Evolutionary conservation across 352 stramenopile species (phyloP), one percentile per base, ranked within the genome.

Genomic region (Phytophthora nicotianae): DNA sequence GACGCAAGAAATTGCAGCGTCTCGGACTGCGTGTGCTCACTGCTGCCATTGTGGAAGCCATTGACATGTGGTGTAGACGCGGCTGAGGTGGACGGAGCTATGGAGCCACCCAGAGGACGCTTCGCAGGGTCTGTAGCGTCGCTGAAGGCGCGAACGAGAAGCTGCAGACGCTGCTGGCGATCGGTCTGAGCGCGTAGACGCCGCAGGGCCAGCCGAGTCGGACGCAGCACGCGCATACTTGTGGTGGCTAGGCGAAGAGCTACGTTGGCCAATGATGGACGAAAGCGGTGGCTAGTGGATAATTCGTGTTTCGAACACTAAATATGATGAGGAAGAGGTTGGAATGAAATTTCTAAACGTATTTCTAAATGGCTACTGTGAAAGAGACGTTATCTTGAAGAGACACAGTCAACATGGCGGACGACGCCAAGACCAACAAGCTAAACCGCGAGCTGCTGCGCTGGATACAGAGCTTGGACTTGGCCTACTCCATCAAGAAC

Each of bases 401-500:
- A 6, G 64, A 54, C 65, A 50, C 53, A 21, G 8, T 24, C 24
- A 46, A 19, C 21, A 59, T 66, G 48, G 19, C 24, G 3, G 35
- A 68, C 16, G 29, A 42, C 14, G n/a, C 43, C 13, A 55, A 65
- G 49, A 72, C 57, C 48, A 94, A 94, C 70, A 88, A 95, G 76
- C 71, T 93, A 43, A 91, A 95, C 56, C 68, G 91, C 9, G 91
- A 98, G 76, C 82, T 97, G 46, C 75, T 98, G 66, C 83, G 90
- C 37, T 98, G 91, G 91, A 90, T 97, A 56, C 91, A 98, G 80
- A 96, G 87, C 63, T 70, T 97, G n/a, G 91, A 98, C 56, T 65
- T 97, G 52, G 89, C 91, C 21, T 97, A 97, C 62, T 96, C 87
- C 10, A 92, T 98, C 62, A 98, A 98, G 72, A 97, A 98, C 69